These are phyloP conservation scores for Ustilago vetiveriae DNA, from an alignment of 1,284 basidiomycete genomes.

Conservation along the genomic window DNA sequence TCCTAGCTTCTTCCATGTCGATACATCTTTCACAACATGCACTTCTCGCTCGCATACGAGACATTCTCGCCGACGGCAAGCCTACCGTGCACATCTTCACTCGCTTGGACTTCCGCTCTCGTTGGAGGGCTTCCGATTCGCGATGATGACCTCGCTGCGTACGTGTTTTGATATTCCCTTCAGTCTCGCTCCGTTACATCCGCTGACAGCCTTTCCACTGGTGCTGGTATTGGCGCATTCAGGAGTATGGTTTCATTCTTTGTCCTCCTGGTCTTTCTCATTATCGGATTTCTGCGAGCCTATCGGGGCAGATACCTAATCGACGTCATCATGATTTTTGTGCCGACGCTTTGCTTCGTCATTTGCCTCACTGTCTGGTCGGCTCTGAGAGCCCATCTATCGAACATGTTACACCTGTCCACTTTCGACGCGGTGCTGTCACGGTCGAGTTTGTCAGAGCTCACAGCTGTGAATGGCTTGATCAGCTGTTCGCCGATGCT, in stretches of 20 bases:
- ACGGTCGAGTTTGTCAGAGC: slow-evolving; percentile 6
- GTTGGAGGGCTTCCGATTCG: slow-evolving; percentile 34
- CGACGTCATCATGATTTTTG: slow-evolving; percentile 22
- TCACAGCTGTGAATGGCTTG: slow-evolving; percentile 24
- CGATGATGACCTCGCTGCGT: slow-evolving; percentile 35
- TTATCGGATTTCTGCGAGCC: slow-evolving; percentile 17
- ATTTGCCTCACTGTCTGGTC: slow-evolving; percentile 19
- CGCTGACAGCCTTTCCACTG: too few species aligned
- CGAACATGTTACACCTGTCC: slow-evolving; percentile 4
- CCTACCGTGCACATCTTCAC: slow-evolving; percentile 16
- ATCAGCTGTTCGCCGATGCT: slow-evolving; percentile 26
- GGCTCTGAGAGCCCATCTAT: slow-evolving; percentile 13
- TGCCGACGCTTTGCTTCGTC: slow-evolving; percentile 22
- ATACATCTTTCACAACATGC: neutral
- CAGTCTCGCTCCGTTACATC: too few species aligned
- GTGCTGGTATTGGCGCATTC: too few species aligned
- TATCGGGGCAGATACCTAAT: slow-evolving; percentile 6
- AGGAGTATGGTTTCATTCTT: slow-evolving; percentile 41
- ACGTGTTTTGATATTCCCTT: too few species aligned
- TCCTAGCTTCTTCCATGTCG: slow-evolving; percentile 7
- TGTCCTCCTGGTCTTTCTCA: slow-evolving; percentile 19
- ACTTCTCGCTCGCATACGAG: neutral
- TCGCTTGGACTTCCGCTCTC: slow-evolving; percentile 33
- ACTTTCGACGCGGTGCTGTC: slow-evolving; percentile 1
- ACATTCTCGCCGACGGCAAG: neutral